Evolutionary conservation across 2,329 filamentous ascomycete species (phyloP).

Genomic region (Acrodontium crateriforme): DNA sequence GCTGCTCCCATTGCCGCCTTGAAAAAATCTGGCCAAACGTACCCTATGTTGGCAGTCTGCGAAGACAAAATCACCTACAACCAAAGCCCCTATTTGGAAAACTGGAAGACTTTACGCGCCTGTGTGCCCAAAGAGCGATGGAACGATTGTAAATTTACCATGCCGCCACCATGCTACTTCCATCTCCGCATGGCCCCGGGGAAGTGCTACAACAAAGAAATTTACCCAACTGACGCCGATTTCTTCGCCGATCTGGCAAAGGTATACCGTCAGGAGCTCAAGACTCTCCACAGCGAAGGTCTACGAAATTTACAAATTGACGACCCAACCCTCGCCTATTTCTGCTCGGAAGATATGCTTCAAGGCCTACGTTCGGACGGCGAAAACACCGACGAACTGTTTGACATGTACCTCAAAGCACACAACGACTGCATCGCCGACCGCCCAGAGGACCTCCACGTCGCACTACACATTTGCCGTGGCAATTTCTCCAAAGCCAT

Average conservation of each 20-base stretch:
- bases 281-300: conserved; percentile 22
- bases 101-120: conserved; percentile 22
- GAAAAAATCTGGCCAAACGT: conserved; percentile 26
- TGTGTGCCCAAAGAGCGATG: conserved; percentile 21
- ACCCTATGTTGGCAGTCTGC: conserved; percentile 25
- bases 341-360: conserved; percentile 25
- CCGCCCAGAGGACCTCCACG: conserved; percentile 22
- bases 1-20: conserved; percentile 24
- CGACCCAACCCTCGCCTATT: conserved; percentile 26
- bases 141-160: conserved; percentile 24
- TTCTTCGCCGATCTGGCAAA: conserved; percentile 25
- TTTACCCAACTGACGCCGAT: conserved; percentile 20
- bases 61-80: conserved; percentile 24
- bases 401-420: conserved; percentile 24
- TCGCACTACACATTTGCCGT: conserved; percentile 26
- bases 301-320: conserved; percentile 25
- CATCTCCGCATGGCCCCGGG: conserved; percentile 23
- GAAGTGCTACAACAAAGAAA: conserved; percentile 22
- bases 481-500: conserved; percentile 26
- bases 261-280: conserved; percentile 24
- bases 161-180: conserved; percentile 26
- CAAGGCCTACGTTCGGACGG: conserved; percentile 21
- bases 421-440: conserved; percentile 24
- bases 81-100: conserved; percentile 22
- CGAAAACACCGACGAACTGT: conserved; percentile 23